Evolutionary conservation across 129 eudicot genomes (phyloP), one percentile per base, ranked within the genome.

Genomic region (Heracleum sosnowskyi): DNA sequence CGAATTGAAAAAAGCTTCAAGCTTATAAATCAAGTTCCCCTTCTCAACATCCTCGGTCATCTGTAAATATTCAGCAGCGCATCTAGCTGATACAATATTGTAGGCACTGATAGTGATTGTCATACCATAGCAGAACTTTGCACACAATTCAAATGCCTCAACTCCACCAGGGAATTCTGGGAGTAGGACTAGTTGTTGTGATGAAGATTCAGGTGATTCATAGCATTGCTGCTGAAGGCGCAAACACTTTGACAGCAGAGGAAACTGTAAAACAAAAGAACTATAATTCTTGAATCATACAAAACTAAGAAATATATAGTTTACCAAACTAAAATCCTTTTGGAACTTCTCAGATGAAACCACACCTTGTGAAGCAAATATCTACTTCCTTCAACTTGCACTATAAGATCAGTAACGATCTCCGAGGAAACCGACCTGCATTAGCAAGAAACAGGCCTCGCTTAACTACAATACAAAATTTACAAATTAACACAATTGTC

Each of bases 321-420:
- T 40, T 76, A 29, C 29, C 46, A 11, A 16, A 33, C 55, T 31
- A 44, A 45, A 7, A 33, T 47, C 20, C 42, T 76, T 49, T 53
- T 47, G 41, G 34, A 72, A 70, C 47, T 55, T 72, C 33, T 16
- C 33, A 18, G 9, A 68, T 33, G n/a, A 57, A 76, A 42, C 70
- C 44, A 41, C 81, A 91, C 98, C 98, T 95, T 91, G 85, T 95
- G 98, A 83, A 95, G 98, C 87, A 95, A 42, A 85, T 90, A 95
- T 91, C 94, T 95, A 77, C 79, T 83, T 41, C 89, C 96, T 44
- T 87, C 84, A 20, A 95, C 96, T 88, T 91, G 96, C 82, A 95
- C 82, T 55, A 91, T 90, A 81, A 95, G 94, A 88, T 95, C 98
- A 87, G 94, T 91, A 42, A 89, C 86, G n/a, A 95, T 89, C 77